Evolutionary conservation across 495 filamentous ascomycete genomes (phyloP), one percentile per base, ranked within the genome.

Genomic region (Staphylotrichum tortipilum): DNA sequence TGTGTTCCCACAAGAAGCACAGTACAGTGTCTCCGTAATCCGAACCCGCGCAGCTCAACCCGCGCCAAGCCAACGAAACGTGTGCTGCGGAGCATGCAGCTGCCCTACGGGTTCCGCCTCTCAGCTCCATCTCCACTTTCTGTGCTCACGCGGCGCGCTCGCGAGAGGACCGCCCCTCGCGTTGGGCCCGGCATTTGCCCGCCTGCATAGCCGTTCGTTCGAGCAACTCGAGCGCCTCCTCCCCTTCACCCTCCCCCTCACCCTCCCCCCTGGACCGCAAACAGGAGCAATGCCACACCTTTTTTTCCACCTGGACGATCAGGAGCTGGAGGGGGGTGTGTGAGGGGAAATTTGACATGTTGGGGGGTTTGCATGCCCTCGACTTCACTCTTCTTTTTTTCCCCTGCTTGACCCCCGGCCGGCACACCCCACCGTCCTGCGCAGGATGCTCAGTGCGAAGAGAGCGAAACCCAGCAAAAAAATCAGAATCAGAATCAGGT

Each of bases 131-230:
- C 7, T 4, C 37, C 41, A 44, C 46, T 49, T 41, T 11, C 26
- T n/a, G 5, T 10, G 21, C 29, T 44, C 48, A 11, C 47, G 4
- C 15, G 36, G 8, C 47, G 4, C 15, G 36, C 22, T 17, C 15
- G 9, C 7, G 24, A 28, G 31, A 10, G 26, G n/a, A n/a, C n/a
- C 19, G 10, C 29, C 12, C 29, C 21, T 35, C 18, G 18, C 19
- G 37, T 41, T 49, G 40, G 24, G 14, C 39, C 50, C 54, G 54
- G 54, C 54, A 50, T 42, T 35, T 56, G 19, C 11, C 44, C 35
- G 17, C 55, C 49, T 61, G 55, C 61, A 64, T 59, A 59, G 45
- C 61, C 54, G 56, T 62, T 50, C 39, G 37, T 48, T 49, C 33
- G 28, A 29, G 43, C 36, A 14, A 49, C 17, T 50, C 36, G 24